Conservation (phyloP, 257 asterid species). For the Nemophila menziesii region DNA sequence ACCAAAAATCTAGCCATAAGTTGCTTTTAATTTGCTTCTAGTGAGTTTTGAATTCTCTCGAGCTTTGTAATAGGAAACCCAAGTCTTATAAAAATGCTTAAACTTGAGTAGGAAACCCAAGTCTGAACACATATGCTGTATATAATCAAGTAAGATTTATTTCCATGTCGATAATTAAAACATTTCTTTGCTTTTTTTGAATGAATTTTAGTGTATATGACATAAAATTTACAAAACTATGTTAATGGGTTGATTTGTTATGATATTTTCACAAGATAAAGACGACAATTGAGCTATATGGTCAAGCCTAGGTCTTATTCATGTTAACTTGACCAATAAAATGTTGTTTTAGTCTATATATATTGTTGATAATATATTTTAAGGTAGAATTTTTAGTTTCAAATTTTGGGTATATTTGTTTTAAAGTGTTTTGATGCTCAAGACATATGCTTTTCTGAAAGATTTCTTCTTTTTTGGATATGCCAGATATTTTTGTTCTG, state of each 20-base stretch:
- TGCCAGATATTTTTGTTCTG: not conserved
- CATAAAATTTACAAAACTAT: not conserved
- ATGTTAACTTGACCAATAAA: not conserved
- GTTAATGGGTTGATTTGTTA: not conserved
- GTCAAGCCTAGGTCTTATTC: no score
- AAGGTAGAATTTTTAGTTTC: not conserved
- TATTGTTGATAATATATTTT: no score
- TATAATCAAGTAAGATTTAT: no score
- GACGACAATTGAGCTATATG: not conserved
- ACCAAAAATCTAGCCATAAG: no score
- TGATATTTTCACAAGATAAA: not conserved
- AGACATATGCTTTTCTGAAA: not conserved
- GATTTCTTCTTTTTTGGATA: no score
- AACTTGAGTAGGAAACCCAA: no score
- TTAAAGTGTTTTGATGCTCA: not conserved
- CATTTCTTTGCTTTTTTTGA: not conserved
- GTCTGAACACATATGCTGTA: no score
- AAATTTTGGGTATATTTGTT: not conserved
- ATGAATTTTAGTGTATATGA: no score
- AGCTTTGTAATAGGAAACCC: no score
- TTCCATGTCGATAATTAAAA: no score
- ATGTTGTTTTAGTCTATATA: not conserved
- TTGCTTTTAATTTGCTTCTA: not conserved
- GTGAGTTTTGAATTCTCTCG: not conserved
- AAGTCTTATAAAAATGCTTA: no score